These are phyloP conservation scores for Rhizodiscina lignyota DNA, from an alignment of 495 filamentous ascomycete genomes.

Conservation along the genomic window DNA sequence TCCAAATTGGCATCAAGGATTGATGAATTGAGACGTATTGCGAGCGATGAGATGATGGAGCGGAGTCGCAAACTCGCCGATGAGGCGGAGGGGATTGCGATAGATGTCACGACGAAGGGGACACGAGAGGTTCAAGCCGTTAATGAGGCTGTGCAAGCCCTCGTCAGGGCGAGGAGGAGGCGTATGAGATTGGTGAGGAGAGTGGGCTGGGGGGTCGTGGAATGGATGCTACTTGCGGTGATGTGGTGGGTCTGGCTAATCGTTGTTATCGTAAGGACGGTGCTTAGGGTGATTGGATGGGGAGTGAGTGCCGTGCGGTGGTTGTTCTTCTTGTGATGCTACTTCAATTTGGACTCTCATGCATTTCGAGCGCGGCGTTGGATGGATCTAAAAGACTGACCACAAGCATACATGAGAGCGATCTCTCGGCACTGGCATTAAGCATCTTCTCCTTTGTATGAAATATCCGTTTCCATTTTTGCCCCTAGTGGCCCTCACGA, in stretches of 20 bases:
- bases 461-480: too few species aligned
- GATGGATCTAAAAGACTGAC: not conserved
- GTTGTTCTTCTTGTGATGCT: conserved; percentile 55
- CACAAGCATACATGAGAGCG: too few species aligned
- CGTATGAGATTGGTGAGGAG: conserved; percentile 56
- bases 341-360: not conserved
- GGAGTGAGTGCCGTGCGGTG: conserved; percentile 43
- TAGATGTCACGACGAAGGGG: too few species aligned
- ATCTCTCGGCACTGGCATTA: too few species aligned
- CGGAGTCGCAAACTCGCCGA: conserved; percentile 49
- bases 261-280: conserved; percentile 22
- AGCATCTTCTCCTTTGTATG: too few species aligned
- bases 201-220: conserved; percentile 24
- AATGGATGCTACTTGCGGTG: conserved; percentile 28
- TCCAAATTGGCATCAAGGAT: conserved; percentile 30
- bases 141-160: not conserved
- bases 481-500: too few species aligned
- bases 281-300: conserved; percentile 29
- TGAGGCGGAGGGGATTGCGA: too few species aligned
- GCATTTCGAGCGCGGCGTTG: not conserved
- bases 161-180: conserved; percentile 20
- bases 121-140: not conserved
- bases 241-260: conserved; percentile 33
- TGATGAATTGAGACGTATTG: conserved; percentile 29
- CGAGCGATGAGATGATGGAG: conserved; percentile 41